Evolutionary conservation across 192 early-diverging fungal genomes (phyloP).

Genomic region (Backusella parvicylindrica): DNA sequence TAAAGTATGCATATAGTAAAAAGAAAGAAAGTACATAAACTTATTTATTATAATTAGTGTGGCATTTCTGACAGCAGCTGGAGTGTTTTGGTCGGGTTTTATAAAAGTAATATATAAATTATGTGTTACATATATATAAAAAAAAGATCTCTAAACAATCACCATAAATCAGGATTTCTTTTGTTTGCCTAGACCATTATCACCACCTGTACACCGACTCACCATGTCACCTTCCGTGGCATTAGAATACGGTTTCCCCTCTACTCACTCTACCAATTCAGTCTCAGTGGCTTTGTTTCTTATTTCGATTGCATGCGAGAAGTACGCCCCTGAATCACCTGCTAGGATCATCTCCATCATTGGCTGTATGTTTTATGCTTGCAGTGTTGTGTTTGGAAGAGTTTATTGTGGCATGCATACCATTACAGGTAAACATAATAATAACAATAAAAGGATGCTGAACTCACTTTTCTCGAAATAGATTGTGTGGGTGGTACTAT

Average conservation of each 20-base stretch:
- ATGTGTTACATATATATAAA: no score
- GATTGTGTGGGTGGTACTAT: conserved; percentile 71
- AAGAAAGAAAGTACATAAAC: background rate
- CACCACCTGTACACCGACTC: conserved; percentile 72
- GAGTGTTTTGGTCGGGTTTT: conserved; percentile 57
- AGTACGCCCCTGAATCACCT: conserved; percentile 39
- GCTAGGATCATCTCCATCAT: conserved; percentile 37
- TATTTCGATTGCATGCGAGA: conserved; percentile 46
- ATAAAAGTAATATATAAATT: conserved; percentile 49
- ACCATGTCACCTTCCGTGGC: conserved; percentile 63
- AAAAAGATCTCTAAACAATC: no score
- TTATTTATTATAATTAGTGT: background rate
- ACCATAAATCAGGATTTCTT: conserved; percentile 79
- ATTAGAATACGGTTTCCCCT: conserved; percentile 91
- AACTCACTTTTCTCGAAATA: background rate
- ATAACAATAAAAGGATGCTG: background rate
- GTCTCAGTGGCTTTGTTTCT: conserved; percentile 66
- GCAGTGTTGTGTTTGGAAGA: conserved; percentile 67
- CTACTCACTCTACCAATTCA: conserved; percentile 84
- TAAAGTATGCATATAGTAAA: conserved; percentile 32
- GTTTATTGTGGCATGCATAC: conserved; percentile 90
- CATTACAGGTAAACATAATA: conserved; percentile 41
- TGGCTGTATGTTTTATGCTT: conserved; percentile 46
- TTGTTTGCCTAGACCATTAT: conserved; percentile 79
- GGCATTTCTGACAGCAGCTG: conserved; percentile 40